A percentile compares a stretch with the other conserved stretches of the same genome.
phyloP scores from a whole-genome alignment of 371 early-diverging fungal genomes.

The Syncephalis plumigaleata region DNA sequence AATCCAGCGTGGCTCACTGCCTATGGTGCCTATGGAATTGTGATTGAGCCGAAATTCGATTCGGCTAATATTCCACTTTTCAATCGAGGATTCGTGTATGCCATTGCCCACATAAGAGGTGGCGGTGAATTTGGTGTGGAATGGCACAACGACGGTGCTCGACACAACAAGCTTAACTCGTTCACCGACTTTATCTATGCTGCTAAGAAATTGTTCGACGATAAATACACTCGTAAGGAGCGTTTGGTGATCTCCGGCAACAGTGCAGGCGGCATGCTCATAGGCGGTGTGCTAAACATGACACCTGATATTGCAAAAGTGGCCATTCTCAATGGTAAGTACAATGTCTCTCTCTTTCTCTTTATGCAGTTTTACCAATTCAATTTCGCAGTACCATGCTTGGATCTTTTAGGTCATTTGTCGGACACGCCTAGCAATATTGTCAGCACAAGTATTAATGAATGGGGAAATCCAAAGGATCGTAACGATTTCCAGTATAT shows the following conservation, averaged over 20 bases:
- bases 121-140: constrained; percentile 36
- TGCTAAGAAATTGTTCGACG: constrained; percentile 28
- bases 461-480: constrained; percentile 28
- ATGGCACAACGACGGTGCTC: constrained; percentile 38
- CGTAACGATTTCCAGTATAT: constrained; percentile 19
- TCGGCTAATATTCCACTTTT: background rate
- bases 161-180: constrained; percentile 33
- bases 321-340: too few relatives aligned
- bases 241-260: constrained; percentile 33
- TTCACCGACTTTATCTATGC: constrained; percentile 30
- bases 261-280: constrained; percentile 34
- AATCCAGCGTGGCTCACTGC: constrained; percentile 1
- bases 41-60: constrained; percentile 1
- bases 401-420: constrained; percentile 32
- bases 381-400: constrained; percentile 34
- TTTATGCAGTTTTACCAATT: too few relatives aligned
- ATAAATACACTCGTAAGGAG: constrained; percentile 26
- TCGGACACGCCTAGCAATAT: constrained; percentile 26
- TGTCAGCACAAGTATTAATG: constrained; percentile 31
- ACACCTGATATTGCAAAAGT: constrained; percentile 29
- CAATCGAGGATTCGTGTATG: constrained; percentile 32
- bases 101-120: constrained; percentile 39
- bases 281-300: constrained; percentile 31
- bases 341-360: too few relatives aligned
- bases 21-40: constrained; percentile 2